Evolutionary conservation across 805 yeast genomes (phyloP).

Genomic region (Sporopachydermia lactativora): DNA sequence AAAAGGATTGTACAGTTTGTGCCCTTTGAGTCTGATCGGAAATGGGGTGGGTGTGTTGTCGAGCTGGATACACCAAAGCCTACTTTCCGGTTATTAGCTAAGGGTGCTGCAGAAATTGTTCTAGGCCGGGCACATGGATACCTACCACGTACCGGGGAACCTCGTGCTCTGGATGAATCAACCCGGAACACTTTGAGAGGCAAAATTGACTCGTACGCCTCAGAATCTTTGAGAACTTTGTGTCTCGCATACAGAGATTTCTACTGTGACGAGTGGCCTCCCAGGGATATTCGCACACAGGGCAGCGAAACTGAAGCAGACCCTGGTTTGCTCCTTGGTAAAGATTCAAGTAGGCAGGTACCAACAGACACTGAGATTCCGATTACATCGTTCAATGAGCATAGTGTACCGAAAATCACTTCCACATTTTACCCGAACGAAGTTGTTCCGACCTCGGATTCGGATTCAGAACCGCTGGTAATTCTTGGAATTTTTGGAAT

Average conservation of each 20-base stretch:
- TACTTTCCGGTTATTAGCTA: conserved; percentile 50
- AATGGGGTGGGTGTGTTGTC: conserved; percentile 81
- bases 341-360: background rate
- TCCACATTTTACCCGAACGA: too few relatives aligned
- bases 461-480: conserved; percentile 27
- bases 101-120: conserved; percentile 93
- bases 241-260: conserved; percentile 77
- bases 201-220: conserved; percentile 47
- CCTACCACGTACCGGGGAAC: conserved; percentile 6
- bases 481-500: conserved; percentile 79
- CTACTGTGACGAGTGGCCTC: conserved; percentile 48
- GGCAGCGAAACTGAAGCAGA: conserved; percentile 27
- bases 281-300: conserved; percentile 27
- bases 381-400: too few relatives aligned
- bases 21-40: conserved; percentile 86
- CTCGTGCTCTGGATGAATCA: conserved; percentile 2
- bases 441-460: too few relatives aligned
- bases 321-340: conserved; percentile 26
- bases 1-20: conserved; percentile 46
- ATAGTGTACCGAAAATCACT: too few relatives aligned
- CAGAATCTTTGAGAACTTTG: conserved; percentile 73
- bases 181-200: conserved; percentile 19
- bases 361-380: too few relatives aligned
- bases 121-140: conserved; percentile 37
- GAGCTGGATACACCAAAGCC: conserved; percentile 17